Percentiles rank a stretch among this genome's conserved stretches.
Evolutionary conservation across 176 grass and related monocot species (phyloP).

Genomic region (Aegilops sharonensis): DNA sequence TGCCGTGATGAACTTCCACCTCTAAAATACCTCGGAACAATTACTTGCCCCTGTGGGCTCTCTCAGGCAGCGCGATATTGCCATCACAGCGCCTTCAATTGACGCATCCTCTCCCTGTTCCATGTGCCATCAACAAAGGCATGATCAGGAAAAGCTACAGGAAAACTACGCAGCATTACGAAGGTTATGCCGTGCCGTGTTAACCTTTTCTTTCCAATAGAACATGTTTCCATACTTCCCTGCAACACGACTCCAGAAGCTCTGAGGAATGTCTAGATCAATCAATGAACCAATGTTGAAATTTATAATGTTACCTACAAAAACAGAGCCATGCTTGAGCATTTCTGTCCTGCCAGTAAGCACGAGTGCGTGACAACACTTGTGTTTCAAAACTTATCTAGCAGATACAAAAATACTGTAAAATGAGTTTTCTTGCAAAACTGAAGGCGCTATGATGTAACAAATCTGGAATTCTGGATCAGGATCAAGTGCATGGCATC

Average conservation of each 20-base stretch:
- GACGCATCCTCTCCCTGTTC: constrained; percentile 93
- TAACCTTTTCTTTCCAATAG: constrained; percentile 94
- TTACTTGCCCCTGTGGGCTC: constrained; percentile 63
- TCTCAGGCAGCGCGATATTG: constrained; percentile 82
- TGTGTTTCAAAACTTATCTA: neutral
- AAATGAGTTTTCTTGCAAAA: neutral
- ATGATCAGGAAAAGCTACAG: neutral
- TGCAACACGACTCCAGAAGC: constrained; percentile 83
- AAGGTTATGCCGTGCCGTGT: neutral
- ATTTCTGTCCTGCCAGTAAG: neutral
- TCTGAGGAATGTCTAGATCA: constrained; percentile 86
- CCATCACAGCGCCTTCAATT: constrained; percentile 80
- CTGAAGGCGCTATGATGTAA: neutral
- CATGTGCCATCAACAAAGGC: constrained; percentile 19
- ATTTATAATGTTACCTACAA: constrained; percentile 88
- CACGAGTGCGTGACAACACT: neutral
- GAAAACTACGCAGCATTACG: neutral
- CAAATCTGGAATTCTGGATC: neutral
- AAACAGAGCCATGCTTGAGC: neutral
- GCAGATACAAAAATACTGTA: neutral
- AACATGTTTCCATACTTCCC: constrained; percentile 98
- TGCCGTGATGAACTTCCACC: neutral
- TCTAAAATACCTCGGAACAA: constrained; percentile 62
- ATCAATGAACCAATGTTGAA: constrained; percentile 87
- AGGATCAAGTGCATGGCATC: neutral